A percentile compares a stretch with the other conserved stretches of the same genome.
These are phyloP conservation scores for Phlyctochytrium bullatum DNA, from an alignment of 192 early-diverging fungal genomes.

Conservation along the genomic window DNA sequence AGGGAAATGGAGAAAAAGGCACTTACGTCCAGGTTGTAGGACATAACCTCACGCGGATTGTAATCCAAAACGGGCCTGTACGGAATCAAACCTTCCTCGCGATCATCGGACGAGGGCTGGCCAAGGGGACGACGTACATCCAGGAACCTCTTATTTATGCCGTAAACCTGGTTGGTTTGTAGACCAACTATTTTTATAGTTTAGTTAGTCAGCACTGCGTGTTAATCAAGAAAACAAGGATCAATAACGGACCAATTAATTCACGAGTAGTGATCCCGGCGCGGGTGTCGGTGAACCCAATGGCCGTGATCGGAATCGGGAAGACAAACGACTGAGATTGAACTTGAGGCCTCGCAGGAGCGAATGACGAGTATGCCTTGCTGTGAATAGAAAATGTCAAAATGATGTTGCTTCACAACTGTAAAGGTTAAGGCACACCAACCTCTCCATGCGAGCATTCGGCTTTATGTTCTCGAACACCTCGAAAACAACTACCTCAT, in stretches of 20 bases:
- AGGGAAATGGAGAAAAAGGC: background rate
- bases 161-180: slow-evolving; percentile 54
- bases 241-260: slow-evolving; percentile 58
- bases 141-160: slow-evolving; percentile 69
- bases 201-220: background rate
- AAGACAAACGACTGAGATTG: slow-evolving; percentile 72
- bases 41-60: slow-evolving; percentile 74
- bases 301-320: slow-evolving; percentile 67
- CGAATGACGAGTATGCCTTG: slow-evolving; percentile 71
- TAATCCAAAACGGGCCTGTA: slow-evolving; percentile 71
- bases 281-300: slow-evolving; percentile 81
- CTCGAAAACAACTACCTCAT: slow-evolving; percentile 79
- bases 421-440: slow-evolving; percentile 15
- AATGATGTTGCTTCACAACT: background rate
- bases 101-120: slow-evolving; percentile 71
- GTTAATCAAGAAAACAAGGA: slow-evolving; percentile 21
- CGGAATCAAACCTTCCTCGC: slow-evolving; percentile 82
- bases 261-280: slow-evolving; percentile 86
- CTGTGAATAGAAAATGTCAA: slow-evolving; percentile 32
- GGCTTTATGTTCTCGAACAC: slow-evolving; percentile 75
- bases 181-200: slow-evolving; percentile 49
- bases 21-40: slow-evolving; percentile 64
- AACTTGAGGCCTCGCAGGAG: slow-evolving; percentile 68
- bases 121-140: slow-evolving; percentile 78
- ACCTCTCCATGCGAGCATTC: slow-evolving; percentile 68